A percentile compares a stretch with the other conserved stretches of the same genome.
Evolutionary conservation across 371 early-diverging fungal species (phyloP).

Genomic region (Coemansia sp.): DNA sequence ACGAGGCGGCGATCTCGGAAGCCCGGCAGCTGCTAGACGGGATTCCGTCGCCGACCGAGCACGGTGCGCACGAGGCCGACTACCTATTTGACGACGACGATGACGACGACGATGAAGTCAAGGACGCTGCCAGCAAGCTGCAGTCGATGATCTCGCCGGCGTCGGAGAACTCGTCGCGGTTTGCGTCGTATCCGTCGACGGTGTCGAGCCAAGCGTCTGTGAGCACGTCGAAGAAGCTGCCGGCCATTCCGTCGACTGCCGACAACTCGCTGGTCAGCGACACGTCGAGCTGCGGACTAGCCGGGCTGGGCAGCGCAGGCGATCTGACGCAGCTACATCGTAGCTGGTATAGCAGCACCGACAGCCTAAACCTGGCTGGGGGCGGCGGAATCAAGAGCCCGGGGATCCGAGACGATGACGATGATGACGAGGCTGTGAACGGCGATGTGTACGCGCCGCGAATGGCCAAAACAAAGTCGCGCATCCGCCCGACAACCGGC

Average conservation of each 20-base stretch:
- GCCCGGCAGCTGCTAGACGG: constrained; percentile 47
- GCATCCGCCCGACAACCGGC: constrained; percentile 22
- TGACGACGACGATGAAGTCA: constrained; percentile 12
- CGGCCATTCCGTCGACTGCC: constrained; percentile 29
- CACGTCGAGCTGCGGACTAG: constrained; percentile 37
- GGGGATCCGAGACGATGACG: neutral
- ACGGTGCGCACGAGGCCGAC: constrained; percentile 43
- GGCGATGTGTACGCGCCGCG: constrained; percentile 21
- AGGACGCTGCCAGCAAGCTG: constrained; percentile 17
- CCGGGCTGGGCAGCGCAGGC: constrained; percentile 29
- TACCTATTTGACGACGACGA: constrained; percentile 43
- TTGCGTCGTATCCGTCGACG: constrained; percentile 33
- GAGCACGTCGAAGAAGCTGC: constrained; percentile 13
- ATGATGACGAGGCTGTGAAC: neutral
- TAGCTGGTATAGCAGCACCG: constrained; percentile 50
- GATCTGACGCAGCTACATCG: constrained; percentile 38
- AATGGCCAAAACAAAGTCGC: constrained; percentile 29
- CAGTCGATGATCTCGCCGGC: constrained; percentile 43
- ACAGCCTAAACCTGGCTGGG: constrained; percentile 36
- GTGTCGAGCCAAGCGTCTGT: constrained; percentile 36
- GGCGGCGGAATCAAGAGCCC: constrained; percentile 32
- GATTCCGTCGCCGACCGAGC: constrained; percentile 45
- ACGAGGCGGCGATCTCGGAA: constrained; percentile 43
- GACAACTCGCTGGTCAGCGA: constrained; percentile 7
- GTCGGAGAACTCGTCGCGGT: constrained; percentile 40